A percentile compares a stretch with the other conserved stretches of the same genome.
Evolutionary conservation across 1,284 basidiomycete genomes (phyloP).

Genomic region (Sphagnurus paluster): DNA sequence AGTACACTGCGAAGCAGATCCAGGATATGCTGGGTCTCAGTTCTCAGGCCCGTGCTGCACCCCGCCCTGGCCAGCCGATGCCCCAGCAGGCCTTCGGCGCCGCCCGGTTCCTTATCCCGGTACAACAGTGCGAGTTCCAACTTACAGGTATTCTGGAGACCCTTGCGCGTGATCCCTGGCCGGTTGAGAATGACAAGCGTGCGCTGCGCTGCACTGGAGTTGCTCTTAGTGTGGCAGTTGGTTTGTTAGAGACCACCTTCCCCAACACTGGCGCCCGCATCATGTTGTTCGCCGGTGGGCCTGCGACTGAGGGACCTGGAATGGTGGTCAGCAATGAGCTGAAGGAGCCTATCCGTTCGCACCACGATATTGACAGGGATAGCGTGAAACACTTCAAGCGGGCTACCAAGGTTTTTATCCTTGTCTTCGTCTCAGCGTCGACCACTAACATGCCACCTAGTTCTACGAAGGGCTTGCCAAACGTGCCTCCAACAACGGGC

Average conservation of each 20-base stretch:
- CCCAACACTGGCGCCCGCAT: conserved; percentile 95
- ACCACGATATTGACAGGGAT: conserved; percentile 99
- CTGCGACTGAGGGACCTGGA: conserved; percentile 96
- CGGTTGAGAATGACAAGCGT: conserved; percentile 94
- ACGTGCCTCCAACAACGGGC: conserved; percentile 92
- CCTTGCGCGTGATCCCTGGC: conserved; percentile 94
- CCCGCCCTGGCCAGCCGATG: conserved; percentile 84
- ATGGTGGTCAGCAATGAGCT: conserved; percentile 96
- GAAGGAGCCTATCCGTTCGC: conserved; percentile 96
- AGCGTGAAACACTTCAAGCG: conserved; percentile 98
- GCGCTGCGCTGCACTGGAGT: conserved; percentile 96
- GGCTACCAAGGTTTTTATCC: conserved; percentile 77
- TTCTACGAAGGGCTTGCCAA: conserved; percentile 97
- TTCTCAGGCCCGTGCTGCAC: conserved; percentile 74
- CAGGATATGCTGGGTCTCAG: conserved; percentile 97
- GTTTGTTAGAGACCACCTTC: conserved; percentile 94
- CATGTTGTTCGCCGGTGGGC: conserved; percentile 96
- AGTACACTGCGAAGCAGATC: conserved; percentile 96
- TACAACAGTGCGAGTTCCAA: conserved; percentile 95
- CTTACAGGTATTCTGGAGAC: conserved; percentile 92
- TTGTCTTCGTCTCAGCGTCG: conserved; percentile 6
- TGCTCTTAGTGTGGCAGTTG: conserved; percentile 91
- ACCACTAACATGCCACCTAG: conserved; percentile 40
- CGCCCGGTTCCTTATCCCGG: conserved; percentile 92
- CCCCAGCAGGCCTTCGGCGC: conserved; percentile 87